Evolutionary conservation across 2,329 filamentous ascomycete species (phyloP), one percentile per base, ranked within the genome.

Genomic region (Phyllosticta capitalensis): DNA sequence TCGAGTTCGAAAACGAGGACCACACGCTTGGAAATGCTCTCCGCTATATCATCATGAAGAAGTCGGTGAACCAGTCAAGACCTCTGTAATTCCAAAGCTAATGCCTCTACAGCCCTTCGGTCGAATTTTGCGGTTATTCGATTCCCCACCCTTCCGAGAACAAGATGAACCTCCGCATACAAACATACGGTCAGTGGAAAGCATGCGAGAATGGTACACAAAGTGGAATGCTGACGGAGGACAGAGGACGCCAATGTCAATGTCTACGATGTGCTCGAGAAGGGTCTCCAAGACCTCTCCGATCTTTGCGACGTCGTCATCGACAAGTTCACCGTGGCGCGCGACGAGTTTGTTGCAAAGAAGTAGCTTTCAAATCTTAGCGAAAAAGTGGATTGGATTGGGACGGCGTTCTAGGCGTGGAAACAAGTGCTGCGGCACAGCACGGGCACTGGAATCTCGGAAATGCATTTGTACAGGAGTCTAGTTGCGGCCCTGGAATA

Each of bases 71-170:
- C 49, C n/a, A 26, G 12, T 51, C 10, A 30, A 6, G 20, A 12
- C 54, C 33, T 24, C 5, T 19, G 52, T 52, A 24, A 38, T 52
- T 45, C 1, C 14, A n/a, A 17, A 45, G 17, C 48, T 59, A 20
- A 59, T 21, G 20, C 55, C 5, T 49, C 19, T 54, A 48, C 38
- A 97, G 92, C 73, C 92, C 94, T 28, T 85, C 94, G 64, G 94
- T 99, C 62, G 94, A 99, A 73, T 96, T 99, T 76, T 97, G 94
- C 75, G 94, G 92, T 62, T 99, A 99, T 75, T 90, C 92, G 7
- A 97, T 99, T 63, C 94, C 94, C 28, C 94, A 99, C 75, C 94
- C 94, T 55, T 95, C 92, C 48, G 94, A 99, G 75, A 79, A 86
- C 49, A 94, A 95, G 76, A 96, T 99, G 92, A 96, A 97, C 70